Base-by-base conservation (phyloP, 2,329 filamentous ascomycete genomes). In the Botrytis tulipae region DNA sequence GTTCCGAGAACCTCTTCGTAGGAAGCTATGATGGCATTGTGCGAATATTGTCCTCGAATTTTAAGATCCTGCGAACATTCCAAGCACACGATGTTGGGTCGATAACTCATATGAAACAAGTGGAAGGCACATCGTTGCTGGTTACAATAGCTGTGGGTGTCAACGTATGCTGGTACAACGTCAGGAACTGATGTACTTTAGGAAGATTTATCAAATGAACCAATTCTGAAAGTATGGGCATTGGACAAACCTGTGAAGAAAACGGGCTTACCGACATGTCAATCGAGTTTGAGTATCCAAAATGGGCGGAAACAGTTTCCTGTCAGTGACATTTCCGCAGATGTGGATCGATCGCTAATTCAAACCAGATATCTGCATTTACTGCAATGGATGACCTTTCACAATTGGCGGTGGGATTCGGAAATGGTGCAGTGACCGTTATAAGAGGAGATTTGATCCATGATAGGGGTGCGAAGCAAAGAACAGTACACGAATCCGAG, bases 201-300 rank as follows among this genome's bases (percentile, higher is more conserved):
- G 83, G 96, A 99, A 83, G 95, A 98, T 79, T 85, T 98, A 70
- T 92, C 92, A 57, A 92, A 89, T 78, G 94, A 98, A 78, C 95
- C 96, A 0, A 88, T 95, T 32, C 84, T 99, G 74, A 98, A 97
- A 82, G 95, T 98, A n/a, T 99, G 96, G 96, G 95, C 94, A 35
- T 86, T 99, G 78, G 95, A 98, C 81, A 97, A 95, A 83, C 87
- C 92, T 6, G 94, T 97, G 77, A 98, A 96, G 87, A 98, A 97
- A 87, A 97, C 93, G 7, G 94, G 94, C 60, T 86, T 92, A 75
- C 96, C 96, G 25, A 93, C 91, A 57, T 98, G 96, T 81, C 87
- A 97, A 77, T 97, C 93, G 80, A 96, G 92, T 1, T 84, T 98
- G 70, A 90, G 87, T 35, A 92, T 99, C 76, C 93, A 94, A 81